A percentile compares a stretch with the other conserved stretches of the same genome.
These are phyloP conservation scores for Nelumbo lutea DNA, from an alignment of 164 flowering plant species.

Conservation along the genomic window DNA sequence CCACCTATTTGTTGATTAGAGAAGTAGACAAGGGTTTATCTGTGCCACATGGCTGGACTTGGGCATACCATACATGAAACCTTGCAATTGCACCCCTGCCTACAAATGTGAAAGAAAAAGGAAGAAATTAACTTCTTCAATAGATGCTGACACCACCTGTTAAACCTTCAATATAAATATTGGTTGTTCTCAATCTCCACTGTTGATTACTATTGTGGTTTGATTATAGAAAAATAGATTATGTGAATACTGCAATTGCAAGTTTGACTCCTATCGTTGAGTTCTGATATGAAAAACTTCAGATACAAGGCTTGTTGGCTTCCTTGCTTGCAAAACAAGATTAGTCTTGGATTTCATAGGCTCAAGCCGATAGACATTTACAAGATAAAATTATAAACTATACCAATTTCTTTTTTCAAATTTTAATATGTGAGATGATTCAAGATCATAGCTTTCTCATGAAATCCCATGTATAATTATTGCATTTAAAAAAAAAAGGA, in stretches of 20 bases:
- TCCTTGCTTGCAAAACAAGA: slow-evolving; percentile 75
- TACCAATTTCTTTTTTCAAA: no score
- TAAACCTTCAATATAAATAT: no score
- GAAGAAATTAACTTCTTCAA: neutral
- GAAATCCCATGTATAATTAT: no score
- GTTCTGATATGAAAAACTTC: neutral
- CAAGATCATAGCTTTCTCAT: no score
- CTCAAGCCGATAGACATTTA: slow-evolving; percentile 74
- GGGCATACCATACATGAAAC: neutral
- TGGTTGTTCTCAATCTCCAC: no score
- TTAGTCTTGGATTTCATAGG: slow-evolving; percentile 47
- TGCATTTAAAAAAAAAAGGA: no score
- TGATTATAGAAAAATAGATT: neutral
- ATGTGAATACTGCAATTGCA: neutral
- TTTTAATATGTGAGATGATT: no score
- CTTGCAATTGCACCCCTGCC: neutral
- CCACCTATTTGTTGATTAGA: no score
- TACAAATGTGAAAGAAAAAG: neutral
- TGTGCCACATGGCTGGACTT: neutral
- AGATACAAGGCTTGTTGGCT: slow-evolving; percentile 94
- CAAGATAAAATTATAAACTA: neutral
- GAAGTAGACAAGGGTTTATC: neutral
- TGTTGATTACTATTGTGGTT: neutral
- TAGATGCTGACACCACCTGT: neutral
- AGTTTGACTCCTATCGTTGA: neutral